Base-by-base conservation (phyloP, 1,139 yeast genomes). In the Yamadazyma buinensis region DNA sequence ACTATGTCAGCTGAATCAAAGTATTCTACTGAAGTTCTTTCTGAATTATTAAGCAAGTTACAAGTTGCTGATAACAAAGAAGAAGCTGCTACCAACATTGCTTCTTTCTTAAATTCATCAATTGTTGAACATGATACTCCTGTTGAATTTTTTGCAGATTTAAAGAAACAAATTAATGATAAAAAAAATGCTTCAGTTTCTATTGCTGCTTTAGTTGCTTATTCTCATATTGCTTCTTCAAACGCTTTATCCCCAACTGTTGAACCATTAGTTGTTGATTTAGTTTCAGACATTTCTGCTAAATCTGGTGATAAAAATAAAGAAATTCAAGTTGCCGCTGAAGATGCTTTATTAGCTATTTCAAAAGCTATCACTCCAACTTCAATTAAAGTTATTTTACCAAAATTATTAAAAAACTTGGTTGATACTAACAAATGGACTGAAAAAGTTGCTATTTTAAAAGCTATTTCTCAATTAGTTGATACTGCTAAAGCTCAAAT, bases 81-180 rank as follows among this genome's bases (percentile, higher is more conserved):
- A 47, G 82, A 77, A 61, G 94, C 95, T 61, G 94, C 97, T 61
- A 65, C 84, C 57, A 87, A 86, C 64, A 85, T 92, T 59, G 80
- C 97, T 50, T 80, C 95, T 46, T 90, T 92, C 76, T 78, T 92
- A 70, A 92, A 90, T 73, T 95, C 97, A 51, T 86, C 94, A 58
- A 88, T 90, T 69, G 92, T 90, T 65, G 98, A 92, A 75, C 97
- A 92, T 72, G 97, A 90, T 71, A 95, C 90, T 51, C 98, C 99
- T 57, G 81, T 75, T 59, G 81, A 80, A 61, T 88, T 90, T 77
- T 86, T 90, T 65, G 66, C 64, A 44, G 80, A 84, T 62, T 78
- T 92, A 64, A 73, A 75, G 65, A 77, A 76, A 57, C 82, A 94
- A 54, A 71, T 90, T 58, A 72, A 74, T 64, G 77, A 80, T 78